Evolutionary conservation across 2,329 filamentous ascomycete genomes (phyloP), one percentile per base, ranked within the genome.

Genomic region (Metarhizium brunneum): DNA sequence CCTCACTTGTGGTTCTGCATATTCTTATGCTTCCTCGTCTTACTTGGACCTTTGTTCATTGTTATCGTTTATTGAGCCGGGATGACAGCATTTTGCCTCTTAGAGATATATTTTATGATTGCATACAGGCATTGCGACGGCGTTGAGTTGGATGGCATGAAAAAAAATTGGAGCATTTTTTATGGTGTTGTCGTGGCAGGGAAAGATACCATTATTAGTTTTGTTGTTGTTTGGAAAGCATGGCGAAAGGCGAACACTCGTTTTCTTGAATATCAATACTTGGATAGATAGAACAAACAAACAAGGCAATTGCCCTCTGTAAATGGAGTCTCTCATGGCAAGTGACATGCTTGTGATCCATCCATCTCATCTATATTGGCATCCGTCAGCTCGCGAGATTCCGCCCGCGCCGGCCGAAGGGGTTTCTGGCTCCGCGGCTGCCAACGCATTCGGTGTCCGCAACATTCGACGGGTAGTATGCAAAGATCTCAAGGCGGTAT

Each of bases 121-220:
- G 45, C 45, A 48, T 35, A n/a, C 7, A 38, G 38, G 55, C 14
- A 52, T 42, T 54, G 55, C 52, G 55, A 54, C 50, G 55, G 47
- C 42, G 52, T 48, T 32, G 47, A 40, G 32, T 29, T 35, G 36
- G 47, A 32, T 40, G 40, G 49, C 49, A 53, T 53, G 32, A 38
- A 43, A 35, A 35, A 18, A 30, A 40, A 18, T 36, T 8, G 35
- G 51, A 11, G 30, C 13, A 16, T 18, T 53, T 54, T n/a, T 50
- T 50, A 50, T 20, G 5, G 14, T 4, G 8, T 38, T 38, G 8
- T 50, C 38, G 14, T 18, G 6, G 6, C 10, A 13, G 32, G 30
- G 32, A 48, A 48, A 48, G 45, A 48, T 48, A 48, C 45, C 45
- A 48, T n/a, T 29, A 13, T 49, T 49, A 10, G 47, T 56, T 52